Evolutionary conservation across 2,329 filamentous ascomycete genomes (phyloP), one percentile per base, ranked within the genome.

Genomic region (Samsoniella hepiali): DNA sequence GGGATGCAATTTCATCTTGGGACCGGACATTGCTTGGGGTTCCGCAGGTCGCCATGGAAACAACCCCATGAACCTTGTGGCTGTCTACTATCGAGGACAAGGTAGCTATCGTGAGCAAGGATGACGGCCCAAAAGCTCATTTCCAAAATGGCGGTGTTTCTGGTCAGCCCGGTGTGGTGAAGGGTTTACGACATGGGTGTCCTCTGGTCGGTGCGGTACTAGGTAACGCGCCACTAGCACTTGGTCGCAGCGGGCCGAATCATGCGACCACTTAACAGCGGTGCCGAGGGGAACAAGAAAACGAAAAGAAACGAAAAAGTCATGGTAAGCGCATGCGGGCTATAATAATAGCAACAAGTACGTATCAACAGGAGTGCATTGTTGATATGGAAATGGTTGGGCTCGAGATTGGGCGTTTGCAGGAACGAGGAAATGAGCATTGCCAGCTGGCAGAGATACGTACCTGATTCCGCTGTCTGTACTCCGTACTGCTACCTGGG

Each of bases 121-220:
- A 8, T 58, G 8, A 31, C 13, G 38, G 29, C 54, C 38, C 22
- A 22, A 22, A 27, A 34, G 45, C 47, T 59, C 45, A 59, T 59
- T 51, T 59, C 44, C 58, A 34, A 61, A 61, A 60, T 54, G 38
- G 49, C 58, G 58, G 58, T 60, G 58, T 51, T 59, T 60, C 49
- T 59, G 44, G 55, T 59, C 44, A 40, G 38, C 38, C 3, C 38
- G 3, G 11, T 11, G 10, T 40, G 38, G 38, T 40, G 11, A 40
- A 58, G 44, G 29, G n/a, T 54, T 15, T 27, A 47, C 34, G 45
- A 51, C 45, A 59, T 50, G 57, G 57, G 57, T 59, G 34, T 13
- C 22, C 10, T 51, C 58, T 51, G 58, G 58, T 50, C 45, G 57
- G 45, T 51, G 57, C 34, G 44, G 45, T 34, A 49, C n/a, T 42